Conservation (phyloP, 2,329 filamentous ascomycete genomes). For the Sporothrix euskadiensis region DNA sequence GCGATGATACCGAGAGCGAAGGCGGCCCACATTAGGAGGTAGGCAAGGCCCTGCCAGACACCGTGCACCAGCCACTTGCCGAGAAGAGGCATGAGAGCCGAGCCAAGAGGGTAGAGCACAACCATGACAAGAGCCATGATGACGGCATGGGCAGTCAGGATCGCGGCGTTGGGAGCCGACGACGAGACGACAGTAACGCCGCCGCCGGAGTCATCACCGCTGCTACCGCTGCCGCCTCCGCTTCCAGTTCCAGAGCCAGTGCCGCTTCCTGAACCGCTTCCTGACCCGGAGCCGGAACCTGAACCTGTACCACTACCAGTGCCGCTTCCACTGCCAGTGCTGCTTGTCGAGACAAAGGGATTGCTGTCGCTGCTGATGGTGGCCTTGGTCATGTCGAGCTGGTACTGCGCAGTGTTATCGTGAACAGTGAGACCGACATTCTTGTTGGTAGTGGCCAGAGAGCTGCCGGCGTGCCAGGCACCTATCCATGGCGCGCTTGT, state of each 20-base stretch:
- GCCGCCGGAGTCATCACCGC: conserved; percentile 16
- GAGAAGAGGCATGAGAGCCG: conserved; percentile 60
- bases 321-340: conserved; percentile 26
- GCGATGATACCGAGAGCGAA: conserved; percentile 58
- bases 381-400: conserved; percentile 52
- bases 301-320: conserved; percentile 22
- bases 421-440: conserved; percentile 49
- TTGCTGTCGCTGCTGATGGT: conserved; percentile 51
- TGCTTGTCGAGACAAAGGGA: conserved; percentile 47
- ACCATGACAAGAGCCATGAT: conserved; percentile 63
- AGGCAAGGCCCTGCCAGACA: conserved; percentile 55
- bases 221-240: conserved; percentile 6
- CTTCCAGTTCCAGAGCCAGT: neutral
- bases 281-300: conserved; percentile 14
- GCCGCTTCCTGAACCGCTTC: conserved; percentile 20
- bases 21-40: conserved; percentile 60
- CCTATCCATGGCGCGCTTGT: conserved; percentile 52
- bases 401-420: conserved; percentile 47
- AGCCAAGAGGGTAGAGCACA: conserved; percentile 60
- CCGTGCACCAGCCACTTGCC: conserved; percentile 61
- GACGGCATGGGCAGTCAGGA: conserved; percentile 55
- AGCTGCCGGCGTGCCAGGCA: conserved; percentile 53
- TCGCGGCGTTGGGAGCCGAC: conserved; percentile 21
- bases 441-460: conserved; percentile 48
- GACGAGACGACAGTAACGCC: conserved; percentile 34